These are phyloP conservation scores for Penicillium brevicompactum DNA, from an alignment of 2,329 filamentous ascomycete genomes.

Conservation along the genomic window DNA sequence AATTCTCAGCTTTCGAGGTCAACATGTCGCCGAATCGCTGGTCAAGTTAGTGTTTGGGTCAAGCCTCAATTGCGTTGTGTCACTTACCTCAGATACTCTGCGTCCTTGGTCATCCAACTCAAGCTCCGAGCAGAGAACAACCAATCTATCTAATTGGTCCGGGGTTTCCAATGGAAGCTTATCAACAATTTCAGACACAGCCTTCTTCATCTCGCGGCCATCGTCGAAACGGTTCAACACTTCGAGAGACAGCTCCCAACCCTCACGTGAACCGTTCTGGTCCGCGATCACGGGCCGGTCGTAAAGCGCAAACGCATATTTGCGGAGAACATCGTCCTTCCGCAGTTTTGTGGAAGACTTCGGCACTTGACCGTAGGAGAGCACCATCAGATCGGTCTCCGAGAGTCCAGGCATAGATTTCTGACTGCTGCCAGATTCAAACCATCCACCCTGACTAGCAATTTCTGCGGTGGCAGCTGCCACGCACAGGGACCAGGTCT, in stretches of 20 bases:
- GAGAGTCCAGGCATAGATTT: slow-evolving; percentile 67
- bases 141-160: slow-evolving; percentile 76
- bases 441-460: slow-evolving; percentile 80
- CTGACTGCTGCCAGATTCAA: slow-evolving; percentile 60
- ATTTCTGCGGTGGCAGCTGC: slow-evolving; percentile 80
- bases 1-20: slow-evolving; percentile 70
- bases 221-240: slow-evolving; percentile 81
- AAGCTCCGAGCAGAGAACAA: slow-evolving; percentile 74
- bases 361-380: slow-evolving; percentile 69
- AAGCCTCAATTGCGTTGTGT: background rate
- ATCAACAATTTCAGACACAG: slow-evolving; percentile 73
- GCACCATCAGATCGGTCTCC: slow-evolving; percentile 79
- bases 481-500: slow-evolving; percentile 78
- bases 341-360: slow-evolving; percentile 55
- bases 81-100: slow-evolving; percentile 76
- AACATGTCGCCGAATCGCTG: slow-evolving; percentile 83
- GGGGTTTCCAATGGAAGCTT: slow-evolving; percentile 72
- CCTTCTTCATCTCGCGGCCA: slow-evolving; percentile 67
- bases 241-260: slow-evolving; percentile 88
- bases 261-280: slow-evolving; percentile 56
- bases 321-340: slow-evolving; percentile 76
- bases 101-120: slow-evolving; percentile 78
- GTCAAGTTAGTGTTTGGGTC: slow-evolving; percentile 16
- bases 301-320: slow-evolving; percentile 70
- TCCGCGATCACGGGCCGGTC: slow-evolving; percentile 37